A percentile compares a stretch with the other conserved stretches of the same genome.
phyloP scores from a whole-genome alignment of 768 basidiomycete genomes.

The Stropharia rugosoannulata region DNA sequence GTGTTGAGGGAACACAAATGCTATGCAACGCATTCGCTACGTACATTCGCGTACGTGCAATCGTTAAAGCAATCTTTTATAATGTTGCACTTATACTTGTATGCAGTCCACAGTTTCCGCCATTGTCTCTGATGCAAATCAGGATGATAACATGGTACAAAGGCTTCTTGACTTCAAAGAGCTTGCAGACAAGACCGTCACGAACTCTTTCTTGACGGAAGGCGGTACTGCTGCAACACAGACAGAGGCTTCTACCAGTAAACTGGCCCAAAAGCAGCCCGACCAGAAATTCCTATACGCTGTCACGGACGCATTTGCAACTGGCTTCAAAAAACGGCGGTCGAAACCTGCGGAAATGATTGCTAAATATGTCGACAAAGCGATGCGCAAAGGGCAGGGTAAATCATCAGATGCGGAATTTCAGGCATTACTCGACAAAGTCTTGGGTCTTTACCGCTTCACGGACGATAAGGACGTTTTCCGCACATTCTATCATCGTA shows the following conservation, averaged over 20 bases:
- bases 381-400: constrained; percentile 86
- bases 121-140: constrained; percentile 63
- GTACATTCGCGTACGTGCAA: constrained; percentile 51
- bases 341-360: constrained; percentile 92
- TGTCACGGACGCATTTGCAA: constrained; percentile 66
- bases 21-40: constrained; percentile 63
- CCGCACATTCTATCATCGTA: constrained; percentile 87
- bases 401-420: constrained; percentile 62
- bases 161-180: constrained; percentile 68
- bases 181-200: constrained; percentile 50
- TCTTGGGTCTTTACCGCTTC: constrained; percentile 76
- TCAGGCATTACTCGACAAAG: constrained; percentile 59
- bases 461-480: constrained; percentile 95
- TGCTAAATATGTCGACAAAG: constrained; percentile 84
- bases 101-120: constrained; percentile 50
- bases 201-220: constrained; percentile 50
- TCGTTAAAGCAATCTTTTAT: neutral
- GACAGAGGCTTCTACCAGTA: constrained; percentile 27
- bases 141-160: constrained; percentile 79
- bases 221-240: constrained; percentile 1
- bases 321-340: constrained; percentile 71
- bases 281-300: constrained; percentile 67
- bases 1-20: constrained; percentile 51
- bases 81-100: neutral
- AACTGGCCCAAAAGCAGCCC: constrained; percentile 31